Evolutionary conservation across 169 alveolate species (phyloP).

Genomic region (Eimeria acervulina): DNA sequence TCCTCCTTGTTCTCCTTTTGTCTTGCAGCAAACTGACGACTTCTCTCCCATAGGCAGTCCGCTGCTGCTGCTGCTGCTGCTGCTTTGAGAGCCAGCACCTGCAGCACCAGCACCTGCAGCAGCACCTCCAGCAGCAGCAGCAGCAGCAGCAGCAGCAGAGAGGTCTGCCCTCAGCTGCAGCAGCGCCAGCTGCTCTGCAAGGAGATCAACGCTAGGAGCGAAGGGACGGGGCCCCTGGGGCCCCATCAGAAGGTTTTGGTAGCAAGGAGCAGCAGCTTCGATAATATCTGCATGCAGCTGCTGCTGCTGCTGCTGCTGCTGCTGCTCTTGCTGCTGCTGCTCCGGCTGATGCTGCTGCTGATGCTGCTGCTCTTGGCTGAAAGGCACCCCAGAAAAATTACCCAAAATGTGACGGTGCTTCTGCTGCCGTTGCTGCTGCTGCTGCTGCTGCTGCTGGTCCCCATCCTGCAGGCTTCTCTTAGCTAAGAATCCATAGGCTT

Average conservation of each 20-base stretch:
- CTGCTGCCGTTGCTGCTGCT: constrained; percentile 51
- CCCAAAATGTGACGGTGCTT: constrained; percentile 9
- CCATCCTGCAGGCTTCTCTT: background rate
- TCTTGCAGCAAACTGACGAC: background rate
- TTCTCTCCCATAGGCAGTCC: too few relatives aligned
- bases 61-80: too few relatives aligned
- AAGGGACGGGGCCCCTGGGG: constrained; percentile 67
- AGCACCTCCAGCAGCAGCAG: background rate
- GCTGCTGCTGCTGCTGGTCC: constrained; percentile 12
- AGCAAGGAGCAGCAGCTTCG: constrained; percentile 48
- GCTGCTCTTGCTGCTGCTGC: too few relatives aligned
- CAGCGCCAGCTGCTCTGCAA: constrained; percentile 58
- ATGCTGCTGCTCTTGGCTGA: background rate
- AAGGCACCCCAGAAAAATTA: background rate
- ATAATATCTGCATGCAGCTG: background rate
- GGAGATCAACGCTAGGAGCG: constrained; percentile 12
- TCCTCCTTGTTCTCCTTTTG: background rate
- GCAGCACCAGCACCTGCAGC: background rate
- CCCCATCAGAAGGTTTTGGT: constrained; percentile 23
- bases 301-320: too few relatives aligned
- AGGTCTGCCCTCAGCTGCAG: constrained; percentile 51
- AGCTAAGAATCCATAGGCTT: background rate
- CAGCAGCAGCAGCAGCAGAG: constrained; percentile 71
- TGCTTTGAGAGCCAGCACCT: too few relatives aligned
- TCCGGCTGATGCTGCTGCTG: background rate